phyloP scores from a whole-genome alignment of 1,139 yeast species.

The Groenewaldozyma auringiensis region DNA sequence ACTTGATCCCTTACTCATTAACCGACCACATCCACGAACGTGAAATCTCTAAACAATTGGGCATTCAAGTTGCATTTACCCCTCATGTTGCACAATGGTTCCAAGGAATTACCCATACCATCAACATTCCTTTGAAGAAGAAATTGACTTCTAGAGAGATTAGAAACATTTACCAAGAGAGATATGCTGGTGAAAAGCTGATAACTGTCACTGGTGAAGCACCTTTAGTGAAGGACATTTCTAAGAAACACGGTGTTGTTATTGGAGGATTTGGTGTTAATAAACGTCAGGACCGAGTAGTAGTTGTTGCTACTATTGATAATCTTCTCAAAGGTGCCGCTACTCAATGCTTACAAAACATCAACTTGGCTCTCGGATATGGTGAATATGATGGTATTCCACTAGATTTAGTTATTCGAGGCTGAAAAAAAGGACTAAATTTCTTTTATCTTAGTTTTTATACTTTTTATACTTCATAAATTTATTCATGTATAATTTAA shows the following conservation, averaged over 20 bases:
- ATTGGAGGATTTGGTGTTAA: slow-evolving; percentile 95
- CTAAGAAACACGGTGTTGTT: slow-evolving; percentile 90
- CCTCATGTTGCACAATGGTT: slow-evolving; percentile 99
- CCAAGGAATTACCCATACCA: slow-evolving; percentile 93
- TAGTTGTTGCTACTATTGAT: slow-evolving; percentile 89
- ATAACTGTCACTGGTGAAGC: slow-evolving; percentile 83
- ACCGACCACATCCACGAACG: slow-evolving; percentile 96
- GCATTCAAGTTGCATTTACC: slow-evolving; percentile 73
- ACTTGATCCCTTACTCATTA: slow-evolving; percentile 87
- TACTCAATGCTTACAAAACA: slow-evolving; percentile 94
- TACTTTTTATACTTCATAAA: not conserved
- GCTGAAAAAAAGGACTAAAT: too few species aligned
- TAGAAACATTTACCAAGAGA: slow-evolving; percentile 77
- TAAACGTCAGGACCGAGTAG: slow-evolving; percentile 82
- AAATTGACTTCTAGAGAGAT: slow-evolving; percentile 74
- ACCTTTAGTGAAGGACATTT: slow-evolving; percentile 83
- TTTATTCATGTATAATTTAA: slow-evolving; percentile 14
- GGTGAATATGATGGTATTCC: slow-evolving; percentile 96
- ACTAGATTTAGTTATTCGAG: slow-evolving; percentile 22
- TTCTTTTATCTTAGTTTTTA: not conserved
- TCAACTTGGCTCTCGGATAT: slow-evolving; percentile 81
- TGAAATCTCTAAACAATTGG: slow-evolving; percentile 78
- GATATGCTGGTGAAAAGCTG: slow-evolving; percentile 81
- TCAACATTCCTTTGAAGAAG: slow-evolving; percentile 75
- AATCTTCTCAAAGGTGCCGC: slow-evolving; percentile 97